Percentiles rank a stretch among this genome's conserved stretches.
Evolutionary conservation across 257 asterid species (phyloP).

Genomic region (Lantana camara): DNA sequence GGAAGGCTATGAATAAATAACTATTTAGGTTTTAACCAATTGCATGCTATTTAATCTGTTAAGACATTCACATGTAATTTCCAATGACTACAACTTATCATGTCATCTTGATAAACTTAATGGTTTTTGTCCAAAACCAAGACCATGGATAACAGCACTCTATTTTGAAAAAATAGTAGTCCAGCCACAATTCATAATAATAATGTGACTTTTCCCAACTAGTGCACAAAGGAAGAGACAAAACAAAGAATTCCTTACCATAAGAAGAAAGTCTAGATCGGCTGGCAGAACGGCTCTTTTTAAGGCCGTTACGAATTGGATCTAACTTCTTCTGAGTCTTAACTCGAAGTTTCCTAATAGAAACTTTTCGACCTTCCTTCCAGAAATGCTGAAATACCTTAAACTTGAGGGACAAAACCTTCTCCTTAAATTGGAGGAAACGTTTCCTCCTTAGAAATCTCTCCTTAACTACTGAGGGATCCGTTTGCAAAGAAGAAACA

Average conservation of each 20-base stretch:
- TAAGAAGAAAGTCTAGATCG: constrained; percentile 40
- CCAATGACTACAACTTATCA: too few relatives aligned
- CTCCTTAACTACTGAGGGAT: constrained; percentile 33
- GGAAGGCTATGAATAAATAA: too few relatives aligned
- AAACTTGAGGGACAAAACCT: constrained; percentile 48
- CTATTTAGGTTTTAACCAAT: too few relatives aligned
- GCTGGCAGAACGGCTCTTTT: constrained; percentile 45
- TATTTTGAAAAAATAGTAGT: too few relatives aligned
- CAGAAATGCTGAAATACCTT: constrained; percentile 56
- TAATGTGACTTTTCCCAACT: not conserved
- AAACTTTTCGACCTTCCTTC: constrained; percentile 52
- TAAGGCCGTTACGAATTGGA: constrained; percentile 35
- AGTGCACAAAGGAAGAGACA: not conserved
- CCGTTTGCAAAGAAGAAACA: constrained; percentile 29
- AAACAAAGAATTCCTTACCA: constrained; percentile 36
- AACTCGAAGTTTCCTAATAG: constrained; percentile 40
- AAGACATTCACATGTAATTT: not conserved
- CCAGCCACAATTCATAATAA: too few relatives aligned
- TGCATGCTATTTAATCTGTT: not conserved
- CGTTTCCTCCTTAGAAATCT: constrained; percentile 36
- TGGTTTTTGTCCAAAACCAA: too few relatives aligned
- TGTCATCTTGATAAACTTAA: too few relatives aligned
- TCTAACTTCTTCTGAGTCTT: constrained; percentile 60
- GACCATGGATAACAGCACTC: too few relatives aligned
- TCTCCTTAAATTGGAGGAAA: constrained; percentile 46